phyloP scores from a whole-genome alignment of 1,139 yeast genomes.

The Torulaspora globosa region DNA sequence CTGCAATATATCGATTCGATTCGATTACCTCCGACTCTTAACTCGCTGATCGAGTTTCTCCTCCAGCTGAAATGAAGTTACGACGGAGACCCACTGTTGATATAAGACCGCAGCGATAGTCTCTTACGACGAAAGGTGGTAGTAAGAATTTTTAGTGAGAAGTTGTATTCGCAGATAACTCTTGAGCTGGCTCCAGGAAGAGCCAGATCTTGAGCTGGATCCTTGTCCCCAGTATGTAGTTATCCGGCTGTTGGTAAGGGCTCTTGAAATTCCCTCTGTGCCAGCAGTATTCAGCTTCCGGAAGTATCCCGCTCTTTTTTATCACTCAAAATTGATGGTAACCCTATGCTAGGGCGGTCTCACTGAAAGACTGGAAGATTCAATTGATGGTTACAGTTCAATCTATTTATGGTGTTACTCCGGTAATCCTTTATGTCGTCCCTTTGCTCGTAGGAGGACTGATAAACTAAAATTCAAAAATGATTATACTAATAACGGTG shows the following conservation, averaged over 20 bases:
- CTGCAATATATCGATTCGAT: no score
- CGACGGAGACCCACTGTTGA: background rate
- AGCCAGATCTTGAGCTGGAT: background rate
- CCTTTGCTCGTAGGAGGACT: background rate
- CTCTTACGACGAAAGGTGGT: background rate
- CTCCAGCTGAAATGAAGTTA: background rate
- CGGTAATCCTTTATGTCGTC: conserved; percentile 1
- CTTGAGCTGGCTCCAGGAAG: no score
- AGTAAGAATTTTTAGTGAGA: background rate
- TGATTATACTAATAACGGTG: background rate
- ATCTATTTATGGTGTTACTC: conserved; percentile 1
- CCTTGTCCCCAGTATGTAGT: background rate
- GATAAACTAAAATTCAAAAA: conserved; percentile 3
- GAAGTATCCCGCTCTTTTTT: background rate
- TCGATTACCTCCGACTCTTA: no score
- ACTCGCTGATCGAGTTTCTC: no score
- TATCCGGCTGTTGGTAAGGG: background rate
- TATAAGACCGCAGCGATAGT: background rate
- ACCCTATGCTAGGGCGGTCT: conserved; percentile 6
- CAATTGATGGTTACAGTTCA: conserved; percentile 1
- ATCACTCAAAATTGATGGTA: conserved; percentile 4
- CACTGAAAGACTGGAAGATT: background rate
- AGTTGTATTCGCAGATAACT: no score
- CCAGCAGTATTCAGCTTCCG: background rate
- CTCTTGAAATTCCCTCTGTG: conserved; percentile 4